Evolutionary conservation across 2,329 filamentous ascomycete species (phyloP), one percentile per base, ranked within the genome.

Genomic region (Cytospora paraplurivora): DNA sequence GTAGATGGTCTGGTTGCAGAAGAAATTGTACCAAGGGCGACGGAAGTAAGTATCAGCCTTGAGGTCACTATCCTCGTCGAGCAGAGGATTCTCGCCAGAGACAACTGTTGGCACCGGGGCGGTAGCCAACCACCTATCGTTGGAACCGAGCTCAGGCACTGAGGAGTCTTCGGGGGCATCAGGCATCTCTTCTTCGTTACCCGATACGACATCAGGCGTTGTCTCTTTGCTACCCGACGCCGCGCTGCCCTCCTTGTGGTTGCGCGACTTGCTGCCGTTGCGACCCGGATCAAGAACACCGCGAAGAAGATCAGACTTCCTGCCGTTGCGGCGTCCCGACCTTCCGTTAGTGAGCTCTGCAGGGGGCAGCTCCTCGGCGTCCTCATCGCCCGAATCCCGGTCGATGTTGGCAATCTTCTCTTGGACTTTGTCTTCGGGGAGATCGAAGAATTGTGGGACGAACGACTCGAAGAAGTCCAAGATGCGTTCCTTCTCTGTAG

Each of bases 1-100:
- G 73, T 93, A 97, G 65, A 99, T 89, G 4, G 90, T 92, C 71
- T 92, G 86, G 75, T 97, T 98, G 74, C 89, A 89, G 79, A 96
- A 99, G 73, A 98, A 87, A 73, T 94, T 94, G 79, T 92, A 96
- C 76, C 86, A 88, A 12, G 88, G 87, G 54, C 93, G 90, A 69
- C 84, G 83, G 76, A 95, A 96, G 63, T 91, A 88, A 58, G 93
- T 90, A 66, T 97, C 92, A 66, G 78, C 90, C 81, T 84, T 94
- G 70, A 85, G 85, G 76, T 82, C 87, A 72, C 82, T 85, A 68
- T 85, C 86, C 47, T 79, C 83, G 72, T 81, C 85, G 75, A 79
- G 81, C 72, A 78, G 79, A 70, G 71, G 85, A 78, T 79, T 88
- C 77, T 76, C 85, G 72, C 78, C 79, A 33, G 76, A 75, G 1